Base-by-base conservation (phyloP, 2,329 filamentous ascomycete genomes). In the Arthrobotrys sinensis region DNA sequence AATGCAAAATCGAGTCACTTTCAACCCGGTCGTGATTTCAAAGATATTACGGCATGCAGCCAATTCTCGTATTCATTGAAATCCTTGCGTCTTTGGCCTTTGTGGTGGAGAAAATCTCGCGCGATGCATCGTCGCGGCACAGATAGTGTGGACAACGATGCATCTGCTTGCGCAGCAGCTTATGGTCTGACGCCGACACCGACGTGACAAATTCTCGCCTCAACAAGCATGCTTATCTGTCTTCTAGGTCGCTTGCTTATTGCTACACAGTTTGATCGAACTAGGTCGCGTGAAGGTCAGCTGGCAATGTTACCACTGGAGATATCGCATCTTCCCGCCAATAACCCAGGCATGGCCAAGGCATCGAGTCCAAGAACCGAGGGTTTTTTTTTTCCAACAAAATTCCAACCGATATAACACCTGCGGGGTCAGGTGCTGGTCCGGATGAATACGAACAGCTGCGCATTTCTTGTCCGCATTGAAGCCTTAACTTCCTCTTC, bases 231-330 rank as follows among this genome's bases (percentile, higher is more conserved):
- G 34, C 10, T 36, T 11, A 38, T 38, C 19, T 24, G 6, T 24
- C 24, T 28, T 28, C 24, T 28, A 4, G 24, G 24, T 28, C 24
- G 4, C 10, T 28, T 50, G 10, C 46, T 28, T 24, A 6, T 28
- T 32, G 24, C 50, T 53, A 32, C 12, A 24, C 11, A 53, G 24
- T 12, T 53, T 36, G 24, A 28, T 28, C 24, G 24, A 28, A 28
- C 24, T 28, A 4, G 36, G 7, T 38, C 8, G 50, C 50, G 50
- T 53, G 50, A 21, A 53, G n/a, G 50, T 53, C 50, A 53, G 50
- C 50, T n/a, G 28, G 24, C 24, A 21, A 53, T 53, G 50, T 11
- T 36, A 16, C 50, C 28, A 53, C 50, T 19, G 16, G 21, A 8
- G 36, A 48, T 48, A 24, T 28, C 24, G 24, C 24, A 28, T 2